Percentiles rank a stretch among this genome's conserved stretches.
phyloP scores from a whole-genome alignment of 202 grass and related monocot species.

The Cymbopogon flexuosus region DNA sequence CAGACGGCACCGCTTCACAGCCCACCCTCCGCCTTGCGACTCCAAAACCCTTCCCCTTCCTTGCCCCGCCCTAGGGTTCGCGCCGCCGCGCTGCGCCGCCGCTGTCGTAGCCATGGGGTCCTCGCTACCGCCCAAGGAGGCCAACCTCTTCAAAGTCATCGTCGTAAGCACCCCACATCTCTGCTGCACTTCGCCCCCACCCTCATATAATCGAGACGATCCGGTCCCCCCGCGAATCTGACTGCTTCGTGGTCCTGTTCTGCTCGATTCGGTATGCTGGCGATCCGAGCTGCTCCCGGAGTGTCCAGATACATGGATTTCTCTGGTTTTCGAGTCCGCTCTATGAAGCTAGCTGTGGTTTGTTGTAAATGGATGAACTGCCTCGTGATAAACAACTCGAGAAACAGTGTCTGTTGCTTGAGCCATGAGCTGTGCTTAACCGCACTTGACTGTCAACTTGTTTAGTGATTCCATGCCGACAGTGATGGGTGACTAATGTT shows the following conservation, averaged over 20 bases:
- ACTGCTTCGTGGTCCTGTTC: constrained; percentile 8
- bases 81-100: constrained; percentile 17
- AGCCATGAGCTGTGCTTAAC: neutral
- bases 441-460: neutral
- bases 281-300: constrained; percentile 1
- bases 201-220: neutral
- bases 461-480: neutral
- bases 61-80: constrained; percentile 34
- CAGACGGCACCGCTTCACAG: constrained; percentile 11
- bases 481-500: neutral
- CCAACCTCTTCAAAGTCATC: constrained; percentile 99
- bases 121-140: constrained; percentile 95
- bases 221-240: constrained; percentile 20
- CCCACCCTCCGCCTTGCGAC: constrained; percentile 37
- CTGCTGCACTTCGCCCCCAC: neutral
- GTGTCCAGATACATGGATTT: neutral
- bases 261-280: constrained; percentile 30
- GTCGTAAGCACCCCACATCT: constrained; percentile 60
- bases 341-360: constrained; percentile 14
- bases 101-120: constrained; percentile 65
- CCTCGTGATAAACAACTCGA: neutral
- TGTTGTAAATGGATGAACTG: constrained; percentile 18
- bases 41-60: constrained; percentile 43
- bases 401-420: neutral
- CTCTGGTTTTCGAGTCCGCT: neutral